Conservation (phyloP, 2,329 filamentous ascomycete species). For the Cordyceps sp. region DNA sequence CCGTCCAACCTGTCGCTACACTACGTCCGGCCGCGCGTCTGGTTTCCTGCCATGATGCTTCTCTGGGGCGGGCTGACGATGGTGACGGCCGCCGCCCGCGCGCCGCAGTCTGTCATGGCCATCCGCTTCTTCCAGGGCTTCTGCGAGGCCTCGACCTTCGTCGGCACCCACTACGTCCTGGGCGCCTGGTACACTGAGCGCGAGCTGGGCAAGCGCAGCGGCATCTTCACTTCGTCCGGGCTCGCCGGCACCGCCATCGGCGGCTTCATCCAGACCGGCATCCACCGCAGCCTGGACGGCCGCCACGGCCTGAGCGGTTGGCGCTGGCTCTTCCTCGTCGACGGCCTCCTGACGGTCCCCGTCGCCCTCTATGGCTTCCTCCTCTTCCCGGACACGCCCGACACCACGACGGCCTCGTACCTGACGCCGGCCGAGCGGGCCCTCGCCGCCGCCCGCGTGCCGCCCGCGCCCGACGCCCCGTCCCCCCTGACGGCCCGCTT, state of each 20-base stretch:
- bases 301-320: slow-evolving; percentile 42
- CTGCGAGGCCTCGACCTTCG: slow-evolving; percentile 21
- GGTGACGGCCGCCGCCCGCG: slow-evolving; percentile 24
- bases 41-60: slow-evolving; percentile 47
- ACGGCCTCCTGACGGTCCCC: slow-evolving; percentile 33
- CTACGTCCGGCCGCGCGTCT: slow-evolving; percentile 44
- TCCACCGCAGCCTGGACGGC: slow-evolving; percentile 28
- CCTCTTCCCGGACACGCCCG: slow-evolving; percentile 23
- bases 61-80: slow-evolving; percentile 49
- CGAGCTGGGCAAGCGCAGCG: slow-evolving; percentile 45
- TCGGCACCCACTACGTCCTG: slow-evolving; percentile 24
- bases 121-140: slow-evolving; percentile 23
- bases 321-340: slow-evolving; percentile 57
- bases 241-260: slow-evolving; percentile 33
- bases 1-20: slow-evolving; percentile 45
- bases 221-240: slow-evolving; percentile 45
- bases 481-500: slow-evolving; percentile 32
- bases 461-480: slow-evolving; percentile 15
- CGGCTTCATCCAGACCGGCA: slow-evolving; percentile 45
- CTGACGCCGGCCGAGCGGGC: slow-evolving; percentile 27
- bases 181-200: slow-evolving; percentile 41
- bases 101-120: slow-evolving; percentile 18
- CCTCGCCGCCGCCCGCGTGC: slow-evolving; percentile 25
- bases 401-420: slow-evolving; percentile 25
- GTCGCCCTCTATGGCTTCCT: slow-evolving; percentile 17